Evolutionary conservation across 306 rosid species (phyloP).

Genomic region (Prunus mongolica): DNA sequence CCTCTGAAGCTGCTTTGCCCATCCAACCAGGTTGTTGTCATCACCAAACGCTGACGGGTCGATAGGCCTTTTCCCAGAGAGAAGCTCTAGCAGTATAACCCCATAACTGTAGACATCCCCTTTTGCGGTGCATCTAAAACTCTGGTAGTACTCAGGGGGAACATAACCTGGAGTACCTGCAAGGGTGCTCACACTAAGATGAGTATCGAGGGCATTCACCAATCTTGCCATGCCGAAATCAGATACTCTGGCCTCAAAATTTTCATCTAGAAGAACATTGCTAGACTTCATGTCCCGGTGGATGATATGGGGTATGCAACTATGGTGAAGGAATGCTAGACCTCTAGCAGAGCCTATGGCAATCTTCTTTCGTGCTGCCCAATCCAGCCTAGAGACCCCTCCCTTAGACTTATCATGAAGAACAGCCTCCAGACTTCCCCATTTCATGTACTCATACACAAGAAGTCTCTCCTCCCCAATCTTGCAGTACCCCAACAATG

Average conservation of each 20-base stretch:
- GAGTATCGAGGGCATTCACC: slow-evolving; percentile 75
- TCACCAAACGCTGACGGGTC: slow-evolving; percentile 62
- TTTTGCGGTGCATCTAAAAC: slow-evolving; percentile 75
- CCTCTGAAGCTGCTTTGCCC: slow-evolving; percentile 71
- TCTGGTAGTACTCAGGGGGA: slow-evolving; percentile 85
- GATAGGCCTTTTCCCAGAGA: slow-evolving; percentile 68
- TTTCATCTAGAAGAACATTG: slow-evolving; percentile 77
- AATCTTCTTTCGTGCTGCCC: slow-evolving; percentile 71
- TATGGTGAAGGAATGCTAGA: slow-evolving; percentile 84
- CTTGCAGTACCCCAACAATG: slow-evolving; percentile 71
- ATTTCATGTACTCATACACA: slow-evolving; percentile 82
- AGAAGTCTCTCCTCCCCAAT: slow-evolving; percentile 84
- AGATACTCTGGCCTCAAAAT: slow-evolving; percentile 75
- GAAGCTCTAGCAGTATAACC: slow-evolving; percentile 68
- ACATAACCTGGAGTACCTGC: slow-evolving; percentile 87
- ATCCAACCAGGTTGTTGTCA: slow-evolving; percentile 79
- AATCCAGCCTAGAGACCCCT: slow-evolving; percentile 44
- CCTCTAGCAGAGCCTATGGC: slow-evolving; percentile 79
- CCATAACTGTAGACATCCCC: slow-evolving; percentile 85
- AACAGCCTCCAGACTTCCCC: slow-evolving; percentile 78
- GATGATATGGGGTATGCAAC: slow-evolving; percentile 79
- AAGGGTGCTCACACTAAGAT: slow-evolving; percentile 78
- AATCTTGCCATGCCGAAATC: slow-evolving; percentile 90
- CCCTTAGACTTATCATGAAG: slow-evolving; percentile 50
- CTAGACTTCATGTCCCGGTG: slow-evolving; percentile 88